phyloP scores from a whole-genome alignment of 202 grass and related monocot species.

The Saccharum hybrid region DNA sequence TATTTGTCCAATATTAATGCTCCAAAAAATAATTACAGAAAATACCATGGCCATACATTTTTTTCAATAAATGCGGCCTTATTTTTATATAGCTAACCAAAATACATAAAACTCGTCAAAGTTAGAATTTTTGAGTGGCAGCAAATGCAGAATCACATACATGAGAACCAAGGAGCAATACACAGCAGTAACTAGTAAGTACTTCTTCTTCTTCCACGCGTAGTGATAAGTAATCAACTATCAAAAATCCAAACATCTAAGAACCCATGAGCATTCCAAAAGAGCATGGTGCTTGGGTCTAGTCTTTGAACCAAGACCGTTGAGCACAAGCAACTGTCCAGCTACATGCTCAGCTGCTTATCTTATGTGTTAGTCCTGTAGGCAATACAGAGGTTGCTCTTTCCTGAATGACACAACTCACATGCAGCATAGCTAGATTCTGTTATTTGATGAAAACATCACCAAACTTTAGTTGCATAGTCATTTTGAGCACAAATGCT shows the following conservation, averaged over 20 bases:
- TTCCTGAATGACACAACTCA: constrained; percentile 15
- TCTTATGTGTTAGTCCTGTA: not conserved
- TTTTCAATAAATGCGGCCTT: not conserved
- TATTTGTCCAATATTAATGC: not conserved
- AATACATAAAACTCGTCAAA: constrained; percentile 22
- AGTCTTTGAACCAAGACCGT: not conserved
- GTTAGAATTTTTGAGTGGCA: not conserved
- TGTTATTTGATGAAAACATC: not conserved
- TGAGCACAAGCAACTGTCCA: not conserved
- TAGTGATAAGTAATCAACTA: not conserved
- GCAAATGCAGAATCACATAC: not conserved
- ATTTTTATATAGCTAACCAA: not conserved
- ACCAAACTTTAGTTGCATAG: not conserved
- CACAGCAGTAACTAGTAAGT: not conserved
- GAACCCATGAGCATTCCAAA: not conserved
- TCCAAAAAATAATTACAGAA: not conserved
- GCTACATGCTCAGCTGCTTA: constrained; percentile 7
- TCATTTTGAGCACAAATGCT: not conserved
- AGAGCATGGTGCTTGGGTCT: not conserved
- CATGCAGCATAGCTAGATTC: not conserved
- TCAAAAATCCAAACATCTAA: constrained; percentile 8
- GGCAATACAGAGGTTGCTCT: constrained; percentile 10
- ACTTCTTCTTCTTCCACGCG: not conserved
- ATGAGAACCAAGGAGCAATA: not conserved
- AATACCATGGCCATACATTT: not conserved